Evolutionary conservation across 805 yeast genomes (phyloP).

Genomic region (Candida multigemmis): DNA sequence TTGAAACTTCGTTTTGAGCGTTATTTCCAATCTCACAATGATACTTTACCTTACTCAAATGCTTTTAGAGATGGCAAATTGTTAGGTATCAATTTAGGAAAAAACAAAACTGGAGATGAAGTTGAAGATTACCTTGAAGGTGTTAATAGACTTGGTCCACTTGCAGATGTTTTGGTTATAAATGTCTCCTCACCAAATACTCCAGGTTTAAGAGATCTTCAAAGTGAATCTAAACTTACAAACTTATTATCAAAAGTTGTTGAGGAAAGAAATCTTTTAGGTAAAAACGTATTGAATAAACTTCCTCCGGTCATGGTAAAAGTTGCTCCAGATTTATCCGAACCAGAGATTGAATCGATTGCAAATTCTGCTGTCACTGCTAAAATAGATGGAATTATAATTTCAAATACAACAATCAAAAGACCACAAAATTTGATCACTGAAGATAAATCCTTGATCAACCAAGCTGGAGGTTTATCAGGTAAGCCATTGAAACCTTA

Average conservation of each 20-base stretch:
- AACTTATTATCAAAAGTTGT: conserved; percentile 59
- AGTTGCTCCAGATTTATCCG: conserved; percentile 87
- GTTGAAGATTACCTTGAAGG: conserved; percentile 80
- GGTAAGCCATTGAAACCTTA: conserved; percentile 87
- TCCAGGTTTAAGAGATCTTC: conserved; percentile 86
- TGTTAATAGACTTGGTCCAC: conserved; percentile 69
- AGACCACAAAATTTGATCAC: conserved; percentile 63
- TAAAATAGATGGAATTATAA: conserved; percentile 82
- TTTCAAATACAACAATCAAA: conserved; percentile 85
- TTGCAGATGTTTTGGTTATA: conserved; percentile 82
- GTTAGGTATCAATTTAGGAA: conserved; percentile 82
- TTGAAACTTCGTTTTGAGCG: conserved; percentile 54
- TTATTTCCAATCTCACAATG: conserved; percentile 13
- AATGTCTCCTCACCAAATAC: conserved; percentile 95
- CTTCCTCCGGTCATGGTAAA: conserved; percentile 82
- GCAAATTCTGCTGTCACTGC: conserved; percentile 72
- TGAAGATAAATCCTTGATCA: conserved; percentile 25
- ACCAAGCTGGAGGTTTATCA: conserved; percentile 80
- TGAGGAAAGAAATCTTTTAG: conserved; percentile 44
- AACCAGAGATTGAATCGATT: conserved; percentile 71
- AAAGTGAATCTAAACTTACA: conserved; percentile 65
- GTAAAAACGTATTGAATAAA: conserved; percentile 28
- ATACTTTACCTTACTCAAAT: conserved; percentile 17
- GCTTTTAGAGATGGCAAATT: conserved; percentile 58
- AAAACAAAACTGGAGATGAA: conserved; percentile 88